Percentiles rank a stretch among this genome's conserved stretches.
Conservation (phyloP, 176 grass and related monocot species). For the Chloris gayana region DNA sequence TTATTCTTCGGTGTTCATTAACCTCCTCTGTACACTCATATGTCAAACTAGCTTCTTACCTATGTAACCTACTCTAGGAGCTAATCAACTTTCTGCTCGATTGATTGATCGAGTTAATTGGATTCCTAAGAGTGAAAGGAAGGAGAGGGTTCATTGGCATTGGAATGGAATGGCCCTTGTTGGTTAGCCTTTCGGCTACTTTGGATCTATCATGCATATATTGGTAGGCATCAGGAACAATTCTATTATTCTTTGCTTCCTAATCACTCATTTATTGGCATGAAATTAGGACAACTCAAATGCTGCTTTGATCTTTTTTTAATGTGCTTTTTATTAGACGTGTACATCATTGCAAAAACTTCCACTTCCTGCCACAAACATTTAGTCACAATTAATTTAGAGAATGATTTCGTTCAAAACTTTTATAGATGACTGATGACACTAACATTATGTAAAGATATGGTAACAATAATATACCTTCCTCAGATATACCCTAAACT, state of each 20-base stretch:
- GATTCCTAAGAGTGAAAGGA: conserved; percentile 33
- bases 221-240: conserved; percentile 18
- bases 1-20: conserved; percentile 33
- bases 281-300: no score
- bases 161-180: conserved; percentile 33
- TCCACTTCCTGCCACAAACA: no score
- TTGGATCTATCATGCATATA: conserved; percentile 44
- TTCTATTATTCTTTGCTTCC: conserved; percentile 43
- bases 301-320: no score
- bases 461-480: no score
- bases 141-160: conserved; percentile 5
- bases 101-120: conserved; percentile 30
- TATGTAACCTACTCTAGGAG: not conserved
- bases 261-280: not conserved
- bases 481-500: no score
- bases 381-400: no score
- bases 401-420: no score
- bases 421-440: no score
- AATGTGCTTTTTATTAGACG: no score
- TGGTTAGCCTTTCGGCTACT: conserved; percentile 55
- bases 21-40: not conserved
- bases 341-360: no score
- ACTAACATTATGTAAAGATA: no score
- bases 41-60: conserved; percentile 20
- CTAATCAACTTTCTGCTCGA: conserved; percentile 16